Percentiles rank a stretch among this genome's conserved stretches.
Evolutionary conservation across 106 monocot species (phyloP).

Genomic region (Acanthochlamys bracteata): DNA sequence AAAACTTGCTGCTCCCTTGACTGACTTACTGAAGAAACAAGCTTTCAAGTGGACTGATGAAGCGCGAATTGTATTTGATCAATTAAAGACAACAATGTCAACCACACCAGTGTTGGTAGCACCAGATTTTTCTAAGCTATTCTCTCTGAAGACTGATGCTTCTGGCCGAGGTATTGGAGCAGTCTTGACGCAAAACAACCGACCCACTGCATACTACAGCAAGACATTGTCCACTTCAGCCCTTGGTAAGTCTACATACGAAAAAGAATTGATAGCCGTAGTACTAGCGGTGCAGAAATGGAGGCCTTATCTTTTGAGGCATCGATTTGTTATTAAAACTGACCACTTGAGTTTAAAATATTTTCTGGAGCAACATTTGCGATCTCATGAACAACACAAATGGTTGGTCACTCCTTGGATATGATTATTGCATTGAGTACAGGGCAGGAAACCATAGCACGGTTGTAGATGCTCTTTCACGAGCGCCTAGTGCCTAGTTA

Average conservation of each 20-base stretch:
- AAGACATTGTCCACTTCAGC: not conserved
- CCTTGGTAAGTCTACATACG: not conserved
- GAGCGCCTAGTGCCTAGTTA: not conserved
- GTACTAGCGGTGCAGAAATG: not conserved
- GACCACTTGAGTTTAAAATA: not conserved
- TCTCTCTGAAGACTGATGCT: not conserved
- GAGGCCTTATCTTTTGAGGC: not conserved
- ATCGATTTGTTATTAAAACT: too few species aligned
- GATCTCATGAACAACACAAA: not conserved
- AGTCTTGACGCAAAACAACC: not conserved
- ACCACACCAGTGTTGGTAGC: constrained; percentile 4
- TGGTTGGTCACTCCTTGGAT: not conserved
- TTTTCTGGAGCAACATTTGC: not conserved
- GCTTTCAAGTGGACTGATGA: too few species aligned
- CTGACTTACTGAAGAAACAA: constrained; percentile 2
- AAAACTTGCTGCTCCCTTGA: not conserved
- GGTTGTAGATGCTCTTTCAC: not conserved
- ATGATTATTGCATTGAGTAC: constrained; percentile 2
- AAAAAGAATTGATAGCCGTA: not conserved
- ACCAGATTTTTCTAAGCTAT: not conserved
- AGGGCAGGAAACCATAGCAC: not conserved
- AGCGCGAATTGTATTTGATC: not conserved
- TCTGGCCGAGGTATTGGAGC: not conserved
- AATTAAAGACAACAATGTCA: not conserved
- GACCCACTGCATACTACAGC: not conserved